These are phyloP conservation scores for Komagataella kurtzmanii DNA, from an alignment of 805 yeast genomes.

Conservation along the genomic window DNA sequence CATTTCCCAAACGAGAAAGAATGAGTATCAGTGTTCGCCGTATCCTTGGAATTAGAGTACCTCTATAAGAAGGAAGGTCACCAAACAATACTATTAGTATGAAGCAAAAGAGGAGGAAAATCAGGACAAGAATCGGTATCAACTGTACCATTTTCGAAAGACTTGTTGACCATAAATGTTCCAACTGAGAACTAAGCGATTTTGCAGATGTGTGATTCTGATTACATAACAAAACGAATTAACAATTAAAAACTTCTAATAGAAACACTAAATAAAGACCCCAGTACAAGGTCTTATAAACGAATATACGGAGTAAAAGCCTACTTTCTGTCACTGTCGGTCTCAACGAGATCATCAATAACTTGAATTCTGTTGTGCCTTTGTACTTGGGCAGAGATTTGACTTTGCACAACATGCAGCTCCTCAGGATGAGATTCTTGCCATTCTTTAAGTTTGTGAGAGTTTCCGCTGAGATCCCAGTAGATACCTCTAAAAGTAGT, in stretches of 20 bases:
- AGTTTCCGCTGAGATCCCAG: constrained; percentile 77
- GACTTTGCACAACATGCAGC: constrained; percentile 60
- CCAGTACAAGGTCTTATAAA: not conserved
- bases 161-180: not conserved
- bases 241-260: not conserved
- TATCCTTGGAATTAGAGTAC: not conserved
- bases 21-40: constrained; percentile 16
- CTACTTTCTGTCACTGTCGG: not conserved
- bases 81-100: constrained; percentile 29
- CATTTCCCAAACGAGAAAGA: constrained; percentile 5
- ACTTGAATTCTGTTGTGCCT: constrained; percentile 11
- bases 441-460: constrained; percentile 62
- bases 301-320: not conserved
- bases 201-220: not conserved
- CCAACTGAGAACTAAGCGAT: not conserved
- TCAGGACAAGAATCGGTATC: not conserved
- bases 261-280: too few relatives aligned
- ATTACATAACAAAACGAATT: not conserved
- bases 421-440: constrained; percentile 62
- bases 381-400: constrained; percentile 31
- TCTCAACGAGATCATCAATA: constrained; percentile 5
- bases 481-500: constrained; percentile 63
- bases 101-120: constrained; percentile 1
- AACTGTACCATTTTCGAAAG: not conserved
- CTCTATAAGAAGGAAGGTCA: constrained; percentile 24